phyloP scores from a whole-genome alignment of 2,329 filamentous ascomycete species.

The Trichoderma atroviride region DNA sequence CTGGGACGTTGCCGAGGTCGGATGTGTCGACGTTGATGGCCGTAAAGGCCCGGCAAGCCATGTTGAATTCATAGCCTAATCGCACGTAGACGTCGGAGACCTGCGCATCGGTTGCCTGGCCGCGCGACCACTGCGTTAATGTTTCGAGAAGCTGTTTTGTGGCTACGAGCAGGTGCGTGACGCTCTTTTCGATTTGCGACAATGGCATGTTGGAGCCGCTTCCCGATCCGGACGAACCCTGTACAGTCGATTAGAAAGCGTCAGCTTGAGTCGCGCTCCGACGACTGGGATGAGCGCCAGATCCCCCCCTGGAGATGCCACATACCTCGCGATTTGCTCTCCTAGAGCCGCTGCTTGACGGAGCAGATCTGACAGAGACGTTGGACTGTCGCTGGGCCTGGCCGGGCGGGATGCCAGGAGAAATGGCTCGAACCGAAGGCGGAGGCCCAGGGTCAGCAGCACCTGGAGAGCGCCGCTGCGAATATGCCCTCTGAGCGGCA shows the following conservation, averaged over 20 bases:
- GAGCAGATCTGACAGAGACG: slow-evolving; percentile 66
- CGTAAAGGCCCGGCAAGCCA: slow-evolving; percentile 94
- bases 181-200: slow-evolving; percentile 98
- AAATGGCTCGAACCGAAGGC: slow-evolving; percentile 60
- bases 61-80: slow-evolving; percentile 98
- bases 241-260: slow-evolving; percentile 33
- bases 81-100: slow-evolving; percentile 98
- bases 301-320: neutral
- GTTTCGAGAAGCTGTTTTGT: slow-evolving; percentile 98
- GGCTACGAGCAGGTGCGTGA: slow-evolving; percentile 94
- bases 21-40: slow-evolving; percentile 95
- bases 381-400: slow-evolving; percentile 66
- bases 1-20: slow-evolving; percentile 93
- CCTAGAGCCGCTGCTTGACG: slow-evolving; percentile 39
- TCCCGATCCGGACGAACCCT: slow-evolving; percentile 57
- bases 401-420: slow-evolving; percentile 56
- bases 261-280: slow-evolving; percentile 32
- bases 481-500: slow-evolving; percentile 52
- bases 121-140: slow-evolving; percentile 94
- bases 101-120: slow-evolving; percentile 86
- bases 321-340: slow-evolving; percentile 42
- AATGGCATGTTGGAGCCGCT: slow-evolving; percentile 71
- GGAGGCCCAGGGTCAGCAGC: slow-evolving; percentile 62
- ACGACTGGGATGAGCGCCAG: neutral
- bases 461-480: slow-evolving; percentile 66